Evolutionary conservation across 208 protist species (phyloP), one percentile per base, ranked within the genome.

Genomic region (Histomonas meleagridis): DNA sequence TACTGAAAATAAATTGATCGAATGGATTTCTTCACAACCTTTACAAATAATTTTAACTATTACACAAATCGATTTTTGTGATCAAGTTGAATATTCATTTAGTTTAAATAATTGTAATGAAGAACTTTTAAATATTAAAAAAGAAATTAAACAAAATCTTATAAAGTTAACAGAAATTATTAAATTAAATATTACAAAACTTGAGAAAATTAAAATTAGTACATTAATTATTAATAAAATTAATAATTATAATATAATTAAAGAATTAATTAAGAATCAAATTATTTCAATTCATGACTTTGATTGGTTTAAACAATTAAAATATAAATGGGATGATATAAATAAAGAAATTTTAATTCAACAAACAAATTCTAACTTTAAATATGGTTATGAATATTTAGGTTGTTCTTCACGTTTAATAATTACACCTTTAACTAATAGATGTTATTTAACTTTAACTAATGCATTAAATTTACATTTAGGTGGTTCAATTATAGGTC

Each of bases 171-270:
- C 98, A 91, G 96, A 96, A 91, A 95, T 98, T 81, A 97, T 98
- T 38, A 95, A 98, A 53, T 93, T 93, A 21, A 94, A 96, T 91
- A 93, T 98, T 26, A 96, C 96, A 12, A 95, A 95, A 62, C 93
- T 98, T 69, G 95, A 98, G 90, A 95, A 97, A 55, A 95, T 95
- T 57, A 95, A 97, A 12, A 94, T 99, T 91, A 97, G 96, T 14
- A 97, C 98, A 23, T 93, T 99, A 57, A 98, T 99, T 92, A 97
- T 97, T 48, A 97, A 98, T 62, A 97, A 98, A 79, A 97, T 99
- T n/a, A 97, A 99, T 93, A 96, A 96, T 16, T 95, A 97, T 92
- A 97, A 99, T 92, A 95, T 99, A 40, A 94, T 98, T 23, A 94
- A 96, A 18, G 94, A 96, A 78, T 96, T 99, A 95, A 97, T 96